Evolutionary conservation across 331 rosid species (phyloP).

Genomic region (Pyracantha coccinea): DNA sequence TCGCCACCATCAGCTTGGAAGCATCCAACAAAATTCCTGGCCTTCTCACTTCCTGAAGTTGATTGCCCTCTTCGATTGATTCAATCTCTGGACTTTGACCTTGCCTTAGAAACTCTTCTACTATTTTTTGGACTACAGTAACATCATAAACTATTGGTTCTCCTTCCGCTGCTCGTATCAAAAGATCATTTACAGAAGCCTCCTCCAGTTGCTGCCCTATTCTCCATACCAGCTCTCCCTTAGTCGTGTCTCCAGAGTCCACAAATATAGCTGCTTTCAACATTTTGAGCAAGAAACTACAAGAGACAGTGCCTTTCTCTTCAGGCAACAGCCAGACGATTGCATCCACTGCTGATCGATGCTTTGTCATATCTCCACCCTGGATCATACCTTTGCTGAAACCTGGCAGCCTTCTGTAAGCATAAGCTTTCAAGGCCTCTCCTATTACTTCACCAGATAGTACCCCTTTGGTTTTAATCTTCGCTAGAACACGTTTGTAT

Average conservation of each 20-base stretch:
- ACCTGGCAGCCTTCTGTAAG: conserved; percentile 72
- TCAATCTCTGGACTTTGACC: conserved; percentile 59
- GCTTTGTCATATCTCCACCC: conserved; percentile 44
- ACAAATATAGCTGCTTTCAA: conserved; percentile 61
- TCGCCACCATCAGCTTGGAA: conserved; percentile 87
- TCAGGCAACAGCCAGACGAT: conserved; percentile 71
- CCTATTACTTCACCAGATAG: conserved; percentile 77
- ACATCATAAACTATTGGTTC: conserved; percentile 56
- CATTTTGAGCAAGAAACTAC: conserved; percentile 75
- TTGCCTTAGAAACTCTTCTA: conserved; percentile 53
- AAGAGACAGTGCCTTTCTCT: conserved; percentile 74
- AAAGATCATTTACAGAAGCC: conserved; percentile 78
- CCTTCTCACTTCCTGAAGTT: conserved; percentile 38
- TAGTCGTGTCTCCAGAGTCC: conserved; percentile 45
- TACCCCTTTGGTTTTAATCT: conserved; percentile 45
- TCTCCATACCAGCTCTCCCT: conserved; percentile 57
- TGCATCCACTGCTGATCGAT: conserved; percentile 43
- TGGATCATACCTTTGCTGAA: conserved; percentile 74
- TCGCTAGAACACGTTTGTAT: conserved; percentile 49
- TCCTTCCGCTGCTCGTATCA: conserved; percentile 55
- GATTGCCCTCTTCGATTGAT: conserved; percentile 31
- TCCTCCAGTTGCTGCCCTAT: conserved; percentile 94
- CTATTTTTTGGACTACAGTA: conserved; percentile 51
- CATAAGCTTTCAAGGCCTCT: conserved; percentile 88
- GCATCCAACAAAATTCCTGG: conserved; percentile 83